Base-by-base conservation (phyloP, 2,329 filamentous ascomycete genomes). In the Pestalotiopsis fici region DNA sequence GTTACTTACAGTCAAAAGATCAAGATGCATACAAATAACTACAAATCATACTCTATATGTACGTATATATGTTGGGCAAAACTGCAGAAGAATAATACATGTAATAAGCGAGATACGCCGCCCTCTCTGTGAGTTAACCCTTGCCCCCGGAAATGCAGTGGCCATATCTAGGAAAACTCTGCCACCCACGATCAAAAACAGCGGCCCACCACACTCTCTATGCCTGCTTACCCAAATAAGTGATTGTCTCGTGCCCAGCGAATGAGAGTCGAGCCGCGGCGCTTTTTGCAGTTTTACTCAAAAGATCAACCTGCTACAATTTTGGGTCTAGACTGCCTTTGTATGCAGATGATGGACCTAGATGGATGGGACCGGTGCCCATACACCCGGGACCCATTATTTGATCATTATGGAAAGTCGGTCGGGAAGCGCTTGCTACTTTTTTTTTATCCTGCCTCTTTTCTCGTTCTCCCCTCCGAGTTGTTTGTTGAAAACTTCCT, bases 401-500 rank as follows among this genome's bases (percentile, higher is more conserved):
- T 50, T 50, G 43, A 50, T n/a, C 43, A 18, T 50, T 7, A 35
- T 11, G 31, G 31, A 23, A 50, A 50, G 43, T 50, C 43, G 43
- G 43, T 50, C 43, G 43, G 43, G 9, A 50, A 50, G 15, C 43
- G 43, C 43, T 50, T 18, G 43, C n/a, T 21, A 9, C n/a, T 50
- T 50, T 18, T 43, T 9, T 18, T 50, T n/a, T 23, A 15, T 12
- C 21, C 18, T 50, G 18, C 43, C 4, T 23, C 18, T 9, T 50
- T 21, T n/a, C 18, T 50, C 7, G 7, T n/a, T 47, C 18, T 25
- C 15, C 37, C n/a, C 61, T 64, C 31, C 27, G 50, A 25, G 28
- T 35, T 64, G 43, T 64, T 64, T 55, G 31, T 55, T 47, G n/a
- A 47, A 50, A 18, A 64, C 65, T 65, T 55, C n/a, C n/a, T 50